Evolutionary conservation across 2,329 filamentous ascomycete species (phyloP).

Genomic region (Alternaria sp.): DNA sequence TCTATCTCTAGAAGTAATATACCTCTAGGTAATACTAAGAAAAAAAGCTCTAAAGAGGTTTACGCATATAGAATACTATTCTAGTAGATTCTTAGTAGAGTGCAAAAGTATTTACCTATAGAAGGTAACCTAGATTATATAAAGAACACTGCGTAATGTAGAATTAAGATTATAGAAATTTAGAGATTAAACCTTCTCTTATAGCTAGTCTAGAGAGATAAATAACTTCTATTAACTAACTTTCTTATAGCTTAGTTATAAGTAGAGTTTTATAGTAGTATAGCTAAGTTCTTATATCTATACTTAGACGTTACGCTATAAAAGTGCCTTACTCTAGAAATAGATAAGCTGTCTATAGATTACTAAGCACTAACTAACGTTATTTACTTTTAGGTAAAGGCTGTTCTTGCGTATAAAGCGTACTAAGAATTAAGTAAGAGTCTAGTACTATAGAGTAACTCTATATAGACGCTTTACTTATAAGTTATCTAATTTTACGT

Average conservation of each 20-base stretch:
- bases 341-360: neutral
- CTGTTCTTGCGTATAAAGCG: neutral
- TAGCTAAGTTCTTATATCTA: neutral
- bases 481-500: neutral
- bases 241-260: neutral
- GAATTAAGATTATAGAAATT: neutral
- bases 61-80: neutral
- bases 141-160: neutral
- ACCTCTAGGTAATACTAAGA: no score
- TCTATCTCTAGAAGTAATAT: neutral
- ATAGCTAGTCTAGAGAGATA: neutral
- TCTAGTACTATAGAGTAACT: neutral
- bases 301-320: neutral
- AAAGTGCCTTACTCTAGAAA: neutral
- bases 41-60: neutral
- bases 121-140: neutral
- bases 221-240: neutral
- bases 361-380: neutral
- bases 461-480: neutral
- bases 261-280: conserved; percentile 1
- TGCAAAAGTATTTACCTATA: neutral
- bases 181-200: neutral
- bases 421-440: neutral
- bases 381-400: neutral
- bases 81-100: neutral